Conservation (phyloP, 1,284 basidiomycete species). For the Boletellus sp. region DNA sequence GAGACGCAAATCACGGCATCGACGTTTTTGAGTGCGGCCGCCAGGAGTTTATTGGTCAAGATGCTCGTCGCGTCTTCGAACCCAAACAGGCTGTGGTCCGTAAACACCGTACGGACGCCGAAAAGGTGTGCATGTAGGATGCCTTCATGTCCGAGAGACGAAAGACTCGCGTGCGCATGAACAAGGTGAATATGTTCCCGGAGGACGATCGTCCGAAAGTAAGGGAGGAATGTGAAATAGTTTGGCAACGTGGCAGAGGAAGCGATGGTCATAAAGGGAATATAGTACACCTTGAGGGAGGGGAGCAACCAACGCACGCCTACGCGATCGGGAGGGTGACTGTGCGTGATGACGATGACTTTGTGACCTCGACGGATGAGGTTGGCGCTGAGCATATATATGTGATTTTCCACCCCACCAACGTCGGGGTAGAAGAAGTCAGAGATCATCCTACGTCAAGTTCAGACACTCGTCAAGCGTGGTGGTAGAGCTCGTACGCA, state of each 20-base stretch:
- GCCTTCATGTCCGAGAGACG: slow-evolving; percentile 88
- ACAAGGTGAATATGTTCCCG: slow-evolving; percentile 86
- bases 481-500: slow-evolving; percentile 19
- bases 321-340: slow-evolving; percentile 79
- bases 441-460: slow-evolving; percentile 74
- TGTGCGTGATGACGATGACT: slow-evolving; percentile 93
- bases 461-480: slow-evolving; percentile 2
- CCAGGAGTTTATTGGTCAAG: slow-evolving; percentile 93
- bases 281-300: slow-evolving; percentile 90
- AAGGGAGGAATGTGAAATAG: slow-evolving; percentile 89
- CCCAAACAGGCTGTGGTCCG: slow-evolving; percentile 95
- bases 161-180: slow-evolving; percentile 91
- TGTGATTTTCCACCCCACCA: slow-evolving; percentile 96
- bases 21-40: slow-evolving; percentile 82
- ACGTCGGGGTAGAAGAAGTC: slow-evolving; percentile 97
- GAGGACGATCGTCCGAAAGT: slow-evolving; percentile 84
- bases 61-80: slow-evolving; percentile 96
- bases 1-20: slow-evolving; percentile 96
- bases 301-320: slow-evolving; percentile 88
- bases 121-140: slow-evolving; percentile 86
- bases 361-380: slow-evolving; percentile 85
- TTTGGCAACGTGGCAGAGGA: slow-evolving; percentile 92
- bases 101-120: slow-evolving; percentile 87
- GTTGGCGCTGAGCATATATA: slow-evolving; percentile 88
- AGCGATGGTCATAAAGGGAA: slow-evolving; percentile 85